A percentile compares a stretch with the other conserved stretches of the same genome.
These are phyloP conservation scores for Ganoderma resinaceum DNA, from an alignment of 1,284 basidiomycete genomes.

Conservation along the genomic window DNA sequence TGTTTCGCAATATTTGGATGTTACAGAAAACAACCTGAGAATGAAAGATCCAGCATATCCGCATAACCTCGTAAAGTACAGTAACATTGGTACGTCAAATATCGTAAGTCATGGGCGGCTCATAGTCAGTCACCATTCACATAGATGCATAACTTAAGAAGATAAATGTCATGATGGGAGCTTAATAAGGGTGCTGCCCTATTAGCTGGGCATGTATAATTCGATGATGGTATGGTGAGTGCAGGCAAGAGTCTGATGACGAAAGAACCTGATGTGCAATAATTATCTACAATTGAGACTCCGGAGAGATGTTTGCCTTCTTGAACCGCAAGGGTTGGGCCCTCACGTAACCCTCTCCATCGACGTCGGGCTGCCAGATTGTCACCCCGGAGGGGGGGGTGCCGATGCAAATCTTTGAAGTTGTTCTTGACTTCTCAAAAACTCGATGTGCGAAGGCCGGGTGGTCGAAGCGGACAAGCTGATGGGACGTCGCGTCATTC, in stretches of 20 bases:
- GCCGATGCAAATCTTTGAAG: not conserved
- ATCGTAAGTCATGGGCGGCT: not conserved
- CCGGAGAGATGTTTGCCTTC: not conserved
- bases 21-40: too few relatives aligned
- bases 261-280: not conserved
- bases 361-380: not conserved
- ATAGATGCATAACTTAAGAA: not conserved
- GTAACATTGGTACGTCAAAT: not conserved
- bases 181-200: not conserved
- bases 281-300: not conserved
- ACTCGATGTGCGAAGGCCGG: not conserved
- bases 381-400: not conserved
- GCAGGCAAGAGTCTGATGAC: not conserved
- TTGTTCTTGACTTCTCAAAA: not conserved
- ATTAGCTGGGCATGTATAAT: not conserved
- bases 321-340: not conserved
- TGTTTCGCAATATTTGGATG: too few relatives aligned
- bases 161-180: not conserved
- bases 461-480: not conserved
- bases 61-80: not conserved
- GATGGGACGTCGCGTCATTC: not conserved
- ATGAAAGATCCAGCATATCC: not conserved
- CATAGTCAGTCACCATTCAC: not conserved
- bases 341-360: not conserved
- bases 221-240: not conserved